Evolutionary conservation across 306 rosid species (phyloP).

Genomic region (Leucaena leucocephala): DNA sequence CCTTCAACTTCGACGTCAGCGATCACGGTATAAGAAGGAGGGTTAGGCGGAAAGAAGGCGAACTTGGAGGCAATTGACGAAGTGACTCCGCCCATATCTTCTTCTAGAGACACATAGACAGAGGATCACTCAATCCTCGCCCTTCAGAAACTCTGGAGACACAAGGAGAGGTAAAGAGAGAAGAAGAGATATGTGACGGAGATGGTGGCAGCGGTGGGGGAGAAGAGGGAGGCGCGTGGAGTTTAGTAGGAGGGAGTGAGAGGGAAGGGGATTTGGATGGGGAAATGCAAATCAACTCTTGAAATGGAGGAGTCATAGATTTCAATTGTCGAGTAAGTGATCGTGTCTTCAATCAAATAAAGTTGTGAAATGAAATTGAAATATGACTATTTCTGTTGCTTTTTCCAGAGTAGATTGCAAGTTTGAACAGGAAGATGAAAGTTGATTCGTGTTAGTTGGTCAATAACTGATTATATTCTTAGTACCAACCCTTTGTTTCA

Average conservation of each 20-base stretch:
- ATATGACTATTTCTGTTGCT: background rate
- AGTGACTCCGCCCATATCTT: conserved; percentile 88
- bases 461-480: background rate
- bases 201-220: background rate
- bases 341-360: background rate
- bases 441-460: background rate
- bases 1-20: conserved; percentile 42
- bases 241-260: background rate
- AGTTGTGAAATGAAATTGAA: background rate
- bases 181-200: background rate
- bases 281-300: background rate
- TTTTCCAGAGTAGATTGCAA: background rate
- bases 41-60: conserved; percentile 94
- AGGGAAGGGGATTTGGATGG: background rate
- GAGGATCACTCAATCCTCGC: background rate
- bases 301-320: background rate
- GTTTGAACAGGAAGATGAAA: background rate
- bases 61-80: conserved; percentile 96
- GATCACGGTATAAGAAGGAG: conserved; percentile 75
- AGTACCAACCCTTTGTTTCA: background rate
- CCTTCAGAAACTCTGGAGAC: background rate
- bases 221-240: conserved; percentile 8
- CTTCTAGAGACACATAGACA: conserved; percentile 42
- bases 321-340: background rate
- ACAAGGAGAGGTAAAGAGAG: conserved; percentile 25